phyloP scores from a whole-genome alignment of 192 early-diverging fungal genomes.

The Backusella psychrophila region DNA sequence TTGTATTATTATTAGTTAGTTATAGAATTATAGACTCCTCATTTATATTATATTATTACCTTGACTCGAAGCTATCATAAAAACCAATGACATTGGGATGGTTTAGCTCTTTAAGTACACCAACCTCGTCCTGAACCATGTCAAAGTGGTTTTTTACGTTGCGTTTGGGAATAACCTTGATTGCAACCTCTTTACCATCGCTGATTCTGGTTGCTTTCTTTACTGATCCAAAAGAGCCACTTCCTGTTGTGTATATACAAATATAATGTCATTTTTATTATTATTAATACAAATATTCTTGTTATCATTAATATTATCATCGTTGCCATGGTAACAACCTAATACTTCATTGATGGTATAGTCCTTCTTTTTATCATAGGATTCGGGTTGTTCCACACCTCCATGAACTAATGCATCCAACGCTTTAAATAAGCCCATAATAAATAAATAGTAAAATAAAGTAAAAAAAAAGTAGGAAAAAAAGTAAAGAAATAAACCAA shows the following conservation, averaged over 20 bases:
- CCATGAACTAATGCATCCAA: conserved; percentile 33
- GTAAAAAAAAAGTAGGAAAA: not conserved
- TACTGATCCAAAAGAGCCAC: conserved; percentile 74
- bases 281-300: too few relatives aligned
- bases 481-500: not conserved
- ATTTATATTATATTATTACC: conserved; percentile 14
- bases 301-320: not conserved
- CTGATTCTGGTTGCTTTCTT: conserved; percentile 62
- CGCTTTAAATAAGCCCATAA: conserved; percentile 21
- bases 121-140: conserved; percentile 92
- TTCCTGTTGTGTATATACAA: conserved; percentile 16
- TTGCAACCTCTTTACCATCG: conserved; percentile 77
- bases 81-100: conserved; percentile 91
- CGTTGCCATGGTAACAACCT: conserved; percentile 29
- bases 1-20: not conserved
- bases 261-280: too few relatives aligned
- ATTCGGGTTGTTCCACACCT: conserved; percentile 44
- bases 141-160: conserved; percentile 77
- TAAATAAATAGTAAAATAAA: not conserved
- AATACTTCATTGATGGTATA: conserved; percentile 63
- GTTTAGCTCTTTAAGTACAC: conserved; percentile 76
- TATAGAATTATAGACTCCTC: not conserved
- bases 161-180: conserved; percentile 92
- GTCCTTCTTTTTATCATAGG: conserved; percentile 67
- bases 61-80: conserved; percentile 67